These are phyloP conservation scores for Trichoderma sp. DNA, from an alignment of 2,329 filamentous ascomycete genomes.

Conservation along the genomic window DNA sequence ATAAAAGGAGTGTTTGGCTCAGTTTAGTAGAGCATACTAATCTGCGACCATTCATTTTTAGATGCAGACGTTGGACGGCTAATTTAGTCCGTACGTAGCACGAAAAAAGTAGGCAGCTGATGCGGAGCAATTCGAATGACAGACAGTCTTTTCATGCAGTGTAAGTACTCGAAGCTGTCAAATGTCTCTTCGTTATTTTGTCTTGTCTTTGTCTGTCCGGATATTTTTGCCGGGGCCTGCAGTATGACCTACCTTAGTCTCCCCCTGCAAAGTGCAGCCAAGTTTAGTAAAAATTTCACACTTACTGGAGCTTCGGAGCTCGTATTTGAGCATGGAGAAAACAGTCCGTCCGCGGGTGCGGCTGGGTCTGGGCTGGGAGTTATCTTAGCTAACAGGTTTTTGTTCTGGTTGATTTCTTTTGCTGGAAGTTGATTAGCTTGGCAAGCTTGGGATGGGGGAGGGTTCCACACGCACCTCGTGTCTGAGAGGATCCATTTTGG, in stretches of 20 bases:
- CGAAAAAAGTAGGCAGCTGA: neutral
- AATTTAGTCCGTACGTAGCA: neutral
- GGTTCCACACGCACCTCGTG: slow-evolving; percentile 21
- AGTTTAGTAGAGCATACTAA: neutral
- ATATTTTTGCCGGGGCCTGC: neutral
- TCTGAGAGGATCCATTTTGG: neutral
- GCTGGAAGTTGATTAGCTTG: neutral
- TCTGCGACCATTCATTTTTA: no score
- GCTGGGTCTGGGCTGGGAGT: neutral
- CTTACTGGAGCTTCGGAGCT: no score
- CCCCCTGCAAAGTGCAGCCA: neutral
- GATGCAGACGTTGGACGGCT: neutral
- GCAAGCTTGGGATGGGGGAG: neutral
- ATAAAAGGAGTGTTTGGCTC: neutral
- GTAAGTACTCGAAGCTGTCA: neutral
- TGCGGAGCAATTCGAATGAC: neutral
- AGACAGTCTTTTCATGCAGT: neutral
- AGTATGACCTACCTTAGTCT: neutral
- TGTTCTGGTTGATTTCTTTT: neutral
- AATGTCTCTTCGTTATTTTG: neutral
- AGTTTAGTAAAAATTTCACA: no score
- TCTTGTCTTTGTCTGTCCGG: neutral
- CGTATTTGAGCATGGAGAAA: neutral
- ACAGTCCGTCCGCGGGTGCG: neutral
- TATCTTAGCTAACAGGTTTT: neutral